Conservation (phyloP, 2,329 filamentous ascomycete genomes). For the Huntiella savannae region DNA sequence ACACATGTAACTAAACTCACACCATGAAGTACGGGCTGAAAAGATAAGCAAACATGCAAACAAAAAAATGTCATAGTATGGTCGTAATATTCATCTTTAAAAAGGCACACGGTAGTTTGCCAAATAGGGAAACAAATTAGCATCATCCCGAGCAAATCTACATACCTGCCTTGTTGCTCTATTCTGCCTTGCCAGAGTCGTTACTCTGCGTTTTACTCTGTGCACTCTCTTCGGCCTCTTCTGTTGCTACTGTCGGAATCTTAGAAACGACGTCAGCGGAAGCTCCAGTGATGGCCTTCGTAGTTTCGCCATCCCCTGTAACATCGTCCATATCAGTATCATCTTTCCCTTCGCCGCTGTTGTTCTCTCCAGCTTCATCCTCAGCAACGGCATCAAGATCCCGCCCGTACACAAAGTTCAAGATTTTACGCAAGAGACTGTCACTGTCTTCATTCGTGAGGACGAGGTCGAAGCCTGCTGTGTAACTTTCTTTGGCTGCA, state of each 20-base stretch:
- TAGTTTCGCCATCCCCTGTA: background rate
- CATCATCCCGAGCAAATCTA: background rate
- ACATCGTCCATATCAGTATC: constrained; percentile 7
- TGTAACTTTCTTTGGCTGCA: constrained; percentile 13
- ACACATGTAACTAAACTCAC: no score
- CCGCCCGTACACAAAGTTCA: constrained; percentile 16
- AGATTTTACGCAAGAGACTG: constrained; percentile 14
- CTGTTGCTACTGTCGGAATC: background rate
- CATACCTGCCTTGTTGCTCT: background rate
- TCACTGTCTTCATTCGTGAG: constrained; percentile 17
- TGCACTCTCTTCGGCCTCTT: background rate
- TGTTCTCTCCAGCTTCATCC: background rate
- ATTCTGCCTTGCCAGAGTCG: background rate
- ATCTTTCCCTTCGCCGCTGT: background rate
- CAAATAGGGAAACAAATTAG: constrained; percentile 1
- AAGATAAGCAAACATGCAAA: no score
- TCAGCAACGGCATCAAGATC: constrained; percentile 1
- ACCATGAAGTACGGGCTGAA: no score
- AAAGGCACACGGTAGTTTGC: background rate
- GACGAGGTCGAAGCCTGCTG: constrained; percentile 7
- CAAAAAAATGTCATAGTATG: background rate
- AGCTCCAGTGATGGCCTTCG: background rate
- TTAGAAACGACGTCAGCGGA: background rate
- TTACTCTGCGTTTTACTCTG: background rate
- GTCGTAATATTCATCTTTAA: background rate